Percentiles rank a stretch among this genome's conserved stretches.
Conservation (phyloP, 352 stramenopile species). For the Globisporangium radiosum region DNA sequence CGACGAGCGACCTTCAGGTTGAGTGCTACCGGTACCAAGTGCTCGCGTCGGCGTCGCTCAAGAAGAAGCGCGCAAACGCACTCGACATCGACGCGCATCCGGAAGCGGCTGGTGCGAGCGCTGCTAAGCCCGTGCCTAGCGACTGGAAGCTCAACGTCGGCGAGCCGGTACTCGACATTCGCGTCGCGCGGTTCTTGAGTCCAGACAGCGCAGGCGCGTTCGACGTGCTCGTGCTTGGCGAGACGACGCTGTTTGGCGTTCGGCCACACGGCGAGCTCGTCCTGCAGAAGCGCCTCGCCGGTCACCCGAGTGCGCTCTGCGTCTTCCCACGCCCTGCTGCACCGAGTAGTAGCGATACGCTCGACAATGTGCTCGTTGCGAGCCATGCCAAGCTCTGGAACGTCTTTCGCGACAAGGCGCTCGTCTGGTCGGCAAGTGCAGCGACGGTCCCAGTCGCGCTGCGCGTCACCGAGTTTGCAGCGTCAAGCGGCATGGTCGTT, state of each 20-base stretch:
- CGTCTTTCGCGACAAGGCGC: slow-evolving; percentile 69
- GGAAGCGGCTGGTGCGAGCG: slow-evolving; percentile 18
- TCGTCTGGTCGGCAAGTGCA: slow-evolving; percentile 75
- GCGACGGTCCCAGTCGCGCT: slow-evolving; percentile 57
- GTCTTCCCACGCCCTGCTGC: slow-evolving; percentile 33
- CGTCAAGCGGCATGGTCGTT: slow-evolving; percentile 77
- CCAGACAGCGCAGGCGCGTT: slow-evolving; percentile 48
- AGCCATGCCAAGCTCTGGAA: slow-evolving; percentile 70
- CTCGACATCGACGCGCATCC: slow-evolving; percentile 39
- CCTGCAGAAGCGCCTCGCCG: slow-evolving; percentile 75
- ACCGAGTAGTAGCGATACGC: slow-evolving; percentile 11
- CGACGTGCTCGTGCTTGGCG: slow-evolving; percentile 79
- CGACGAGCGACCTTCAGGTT: slow-evolving; percentile 75
- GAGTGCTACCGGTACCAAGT: slow-evolving; percentile 88
- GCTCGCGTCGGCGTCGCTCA: slow-evolving; percentile 64
- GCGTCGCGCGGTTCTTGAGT: slow-evolving; percentile 34
- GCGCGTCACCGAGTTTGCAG: slow-evolving; percentile 58
- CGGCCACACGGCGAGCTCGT: slow-evolving; percentile 70
- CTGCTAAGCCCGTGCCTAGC: slow-evolving; percentile 34
- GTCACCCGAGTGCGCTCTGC: slow-evolving; percentile 56
- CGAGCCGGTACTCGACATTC: slow-evolving; percentile 57
- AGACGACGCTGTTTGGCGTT: slow-evolving; percentile 78
- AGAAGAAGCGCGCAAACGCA: slow-evolving; percentile 43
- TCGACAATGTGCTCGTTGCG: slow-evolving; percentile 77
- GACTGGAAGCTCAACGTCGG: slow-evolving; percentile 71